phyloP scores from a whole-genome alignment of 2,329 filamentous ascomycete genomes.

The Aspergillus uvarum region DNA sequence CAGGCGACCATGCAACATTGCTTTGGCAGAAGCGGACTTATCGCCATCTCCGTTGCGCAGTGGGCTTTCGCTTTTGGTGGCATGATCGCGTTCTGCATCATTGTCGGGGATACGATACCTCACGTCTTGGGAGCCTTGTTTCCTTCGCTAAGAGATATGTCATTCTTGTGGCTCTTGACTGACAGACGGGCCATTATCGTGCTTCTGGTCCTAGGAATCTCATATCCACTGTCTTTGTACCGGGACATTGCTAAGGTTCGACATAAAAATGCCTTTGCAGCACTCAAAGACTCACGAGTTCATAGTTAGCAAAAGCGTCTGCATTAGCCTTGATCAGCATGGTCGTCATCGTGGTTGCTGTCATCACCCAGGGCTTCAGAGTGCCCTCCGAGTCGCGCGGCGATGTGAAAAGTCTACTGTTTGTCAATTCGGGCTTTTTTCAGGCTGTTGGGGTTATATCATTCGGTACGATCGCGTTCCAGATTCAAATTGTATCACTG shows the following conservation, averaged over 20 bases:
- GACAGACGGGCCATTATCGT: slow-evolving; percentile 81
- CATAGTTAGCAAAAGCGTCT: slow-evolving; percentile 88
- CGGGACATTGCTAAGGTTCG: slow-evolving; percentile 92
- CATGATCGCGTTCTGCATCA: slow-evolving; percentile 97
- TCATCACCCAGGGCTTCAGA: slow-evolving; percentile 77
- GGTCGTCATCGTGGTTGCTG: slow-evolving; percentile 82
- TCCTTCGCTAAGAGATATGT: slow-evolving; percentile 68
- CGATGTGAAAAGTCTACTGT: slow-evolving; percentile 66
- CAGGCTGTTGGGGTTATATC: slow-evolving; percentile 98
- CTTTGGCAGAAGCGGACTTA: slow-evolving; percentile 81
- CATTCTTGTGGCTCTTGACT: slow-evolving; percentile 78
- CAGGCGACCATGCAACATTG: slow-evolving; percentile 95
- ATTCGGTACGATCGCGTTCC: slow-evolving; percentile 64
- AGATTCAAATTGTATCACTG: neutral
- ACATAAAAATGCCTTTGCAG: neutral
- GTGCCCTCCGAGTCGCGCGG: slow-evolving; percentile 73
- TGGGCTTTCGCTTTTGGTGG: slow-evolving; percentile 99
- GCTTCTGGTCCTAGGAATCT: slow-evolving; percentile 81
- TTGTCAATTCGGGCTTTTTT: slow-evolving; percentile 85
- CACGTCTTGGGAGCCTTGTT: slow-evolving; percentile 82
- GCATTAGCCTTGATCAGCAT: slow-evolving; percentile 91
- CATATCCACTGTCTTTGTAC: slow-evolving; percentile 89
- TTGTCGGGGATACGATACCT: slow-evolving; percentile 94
- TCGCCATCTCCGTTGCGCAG: slow-evolving; percentile 89
- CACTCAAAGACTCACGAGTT: slow-evolving; percentile 30